phyloP scores from a whole-genome alignment of 2,329 filamentous ascomycete species.

The Colletotrichum graminicola region DNA sequence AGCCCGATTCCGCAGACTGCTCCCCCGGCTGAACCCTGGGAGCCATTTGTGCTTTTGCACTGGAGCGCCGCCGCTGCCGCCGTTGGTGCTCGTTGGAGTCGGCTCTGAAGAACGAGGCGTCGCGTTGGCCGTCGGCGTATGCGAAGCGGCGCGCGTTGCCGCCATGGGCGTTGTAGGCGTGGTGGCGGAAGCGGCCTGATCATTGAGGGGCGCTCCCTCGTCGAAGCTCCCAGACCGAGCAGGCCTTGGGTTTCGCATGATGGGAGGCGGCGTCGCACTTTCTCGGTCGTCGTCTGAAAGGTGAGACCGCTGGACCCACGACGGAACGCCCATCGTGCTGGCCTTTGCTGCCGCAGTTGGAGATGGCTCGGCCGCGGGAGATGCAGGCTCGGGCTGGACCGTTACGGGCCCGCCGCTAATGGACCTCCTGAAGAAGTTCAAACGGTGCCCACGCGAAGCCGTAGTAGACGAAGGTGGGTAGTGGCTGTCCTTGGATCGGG shows the following conservation, averaged over 20 bases:
- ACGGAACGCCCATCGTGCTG: slow-evolving; percentile 54
- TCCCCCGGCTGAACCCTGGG: slow-evolving; percentile 48
- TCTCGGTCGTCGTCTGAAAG: slow-evolving; percentile 57
- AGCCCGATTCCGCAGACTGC: slow-evolving; percentile 48
- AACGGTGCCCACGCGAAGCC: slow-evolving; percentile 57
- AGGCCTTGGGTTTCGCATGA: slow-evolving; percentile 58
- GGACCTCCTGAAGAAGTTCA: slow-evolving; percentile 67
- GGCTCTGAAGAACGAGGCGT: slow-evolving; percentile 19
- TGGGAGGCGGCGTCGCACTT: slow-evolving; percentile 69
- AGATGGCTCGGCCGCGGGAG: slow-evolving; percentile 38
- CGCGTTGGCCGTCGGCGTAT: slow-evolving; percentile 21
- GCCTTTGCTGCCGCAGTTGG: slow-evolving; percentile 31
- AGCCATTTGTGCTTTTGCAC: slow-evolving; percentile 49
- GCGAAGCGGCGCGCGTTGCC: not conserved
- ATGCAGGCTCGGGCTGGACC: slow-evolving; percentile 43
- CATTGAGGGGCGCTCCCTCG: slow-evolving; percentile 31
- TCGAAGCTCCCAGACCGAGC: slow-evolving; percentile 40
- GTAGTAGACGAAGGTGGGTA: slow-evolving; percentile 66
- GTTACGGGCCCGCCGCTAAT: slow-evolving; percentile 52
- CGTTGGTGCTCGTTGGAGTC: slow-evolving; percentile 30
- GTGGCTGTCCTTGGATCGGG: slow-evolving; percentile 47
- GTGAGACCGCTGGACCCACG: slow-evolving; percentile 53
- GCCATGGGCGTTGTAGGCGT: slow-evolving; percentile 19
- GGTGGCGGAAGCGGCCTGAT: not conserved
- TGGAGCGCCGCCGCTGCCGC: slow-evolving; percentile 20